phyloP scores from a whole-genome alignment of 2,329 filamentous ascomycete genomes.

The Hyphodiscus sp. region DNA sequence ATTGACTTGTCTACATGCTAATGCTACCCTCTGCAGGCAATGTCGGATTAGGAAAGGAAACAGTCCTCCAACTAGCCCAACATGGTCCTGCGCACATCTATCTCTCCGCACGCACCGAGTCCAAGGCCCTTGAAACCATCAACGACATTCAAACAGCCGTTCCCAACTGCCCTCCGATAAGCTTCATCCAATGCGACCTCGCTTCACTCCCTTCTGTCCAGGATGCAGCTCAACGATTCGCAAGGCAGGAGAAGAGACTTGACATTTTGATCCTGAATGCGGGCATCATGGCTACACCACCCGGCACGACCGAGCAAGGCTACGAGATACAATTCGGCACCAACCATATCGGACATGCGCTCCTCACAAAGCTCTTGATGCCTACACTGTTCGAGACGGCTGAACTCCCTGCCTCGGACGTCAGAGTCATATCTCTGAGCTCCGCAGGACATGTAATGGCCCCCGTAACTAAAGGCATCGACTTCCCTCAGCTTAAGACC shows the following conservation, averaged over 20 bases:
- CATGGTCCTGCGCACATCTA: conserved; percentile 34
- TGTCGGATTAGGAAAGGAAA: conserved; percentile 39
- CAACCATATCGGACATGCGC: conserved; percentile 44
- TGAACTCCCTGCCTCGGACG: conserved; percentile 10
- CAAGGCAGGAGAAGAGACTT: conserved; percentile 30
- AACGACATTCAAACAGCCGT: conserved; percentile 30
- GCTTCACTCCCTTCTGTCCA: conserved; percentile 38
- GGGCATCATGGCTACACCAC: conserved; percentile 36
- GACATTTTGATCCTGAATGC: conserved; percentile 43
- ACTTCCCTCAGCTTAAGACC: neutral
- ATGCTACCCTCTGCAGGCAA: conserved; percentile 7
- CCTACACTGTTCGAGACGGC: conserved; percentile 28
- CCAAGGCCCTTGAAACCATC: conserved; percentile 32
- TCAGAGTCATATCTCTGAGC: conserved; percentile 14
- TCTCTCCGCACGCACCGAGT: conserved; percentile 32
- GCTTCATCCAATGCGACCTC: conserved; percentile 31
- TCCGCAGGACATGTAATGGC: conserved; percentile 2
- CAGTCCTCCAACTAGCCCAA: conserved; percentile 34
- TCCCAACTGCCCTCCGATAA: conserved; percentile 3
- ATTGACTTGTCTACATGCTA: neutral
- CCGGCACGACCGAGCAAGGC: conserved; percentile 36
- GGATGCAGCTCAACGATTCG: conserved; percentile 34
- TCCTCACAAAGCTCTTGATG: conserved; percentile 35
- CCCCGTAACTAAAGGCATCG: conserved; percentile 16
- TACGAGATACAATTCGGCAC: conserved; percentile 44